Evolutionary conservation across 176 grass and related monocot species (phyloP), one percentile per base, ranked within the genome.

Genomic region (Melocanna baccifera): DNA sequence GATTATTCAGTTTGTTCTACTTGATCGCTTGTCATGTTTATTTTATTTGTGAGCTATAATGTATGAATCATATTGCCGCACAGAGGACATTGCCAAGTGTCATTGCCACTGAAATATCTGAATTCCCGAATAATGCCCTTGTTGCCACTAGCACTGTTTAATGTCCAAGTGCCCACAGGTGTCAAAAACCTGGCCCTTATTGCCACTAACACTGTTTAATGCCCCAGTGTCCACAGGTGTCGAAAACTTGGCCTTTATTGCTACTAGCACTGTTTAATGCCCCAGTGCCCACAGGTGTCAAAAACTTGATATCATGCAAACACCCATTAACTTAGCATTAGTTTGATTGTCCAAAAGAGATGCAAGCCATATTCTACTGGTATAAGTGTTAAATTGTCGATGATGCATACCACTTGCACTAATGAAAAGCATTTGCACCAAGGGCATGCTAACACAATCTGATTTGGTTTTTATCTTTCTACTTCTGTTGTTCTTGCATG

Each of bases 1-100:
- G 26, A 63, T 34, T 67, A 81, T 79, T 83, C 43, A 75, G 19
- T 86, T 76, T 34, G 6, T 68, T 75, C 65, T 74, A 73, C 61
- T 76, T 45, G 45, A 62, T 57, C 3, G 19, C 8, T 29, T 55
- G n/a, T 52, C 16, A 51, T 51, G 50, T 61, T 85, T 57, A 62
- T 42, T 23, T 18, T 82, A 34, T 50, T 29, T 43, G 12, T 62
- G 22, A 25, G 34, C 29, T 67, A 67, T 51, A 4, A 40, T 20
- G 20, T 75, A 53, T 84, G 82, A 62, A 52, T 62, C 56, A 15
- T 88, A 83, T 71, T 28, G 23, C 19, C 20, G n/a, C 16, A 37
- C 6, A 37, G 30, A 81, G 80, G 78, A 45, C 18, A 37, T 29
- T 76, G 42, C 46, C 88, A 77, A 12, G 42, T 75, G 68, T 75